Evolutionary conservation across 2,329 filamentous ascomycete genomes (phyloP), one percentile per base, ranked within the genome.

Genomic region (Colletotrichum sp.): DNA sequence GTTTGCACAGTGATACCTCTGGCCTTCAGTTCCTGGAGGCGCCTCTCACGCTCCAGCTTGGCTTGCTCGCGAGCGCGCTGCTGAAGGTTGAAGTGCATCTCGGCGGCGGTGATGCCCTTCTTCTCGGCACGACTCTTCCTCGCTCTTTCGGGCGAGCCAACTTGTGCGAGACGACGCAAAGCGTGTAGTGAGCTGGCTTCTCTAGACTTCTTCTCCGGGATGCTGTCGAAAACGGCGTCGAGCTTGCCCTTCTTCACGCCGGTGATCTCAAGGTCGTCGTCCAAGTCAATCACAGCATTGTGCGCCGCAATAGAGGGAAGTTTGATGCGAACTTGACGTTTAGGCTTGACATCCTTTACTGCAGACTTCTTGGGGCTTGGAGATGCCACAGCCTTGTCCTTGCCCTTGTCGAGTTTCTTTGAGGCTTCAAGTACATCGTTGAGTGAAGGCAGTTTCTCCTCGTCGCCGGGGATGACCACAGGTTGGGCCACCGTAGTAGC

Each of bases 1-100:
- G 95, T 98, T 83, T 96, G 94, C 22, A 99, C 89, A 28, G 94
- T 87, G 30, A 98, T 90, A 9, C 97, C 97, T 84, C 94, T 95
- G 13, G 94, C 93, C 80, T 91, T 92, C 55, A 99, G 89, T 79
- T 93, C 90, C 72, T 95, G 92, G 24, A 99, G 90, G 71, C 93
- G 93, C 79, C 95, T 93, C 75, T 95, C 92, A 69, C 95, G 93
- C 83, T 97, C 95, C 57, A 91, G 85, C 76, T 92, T 92, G 60
- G 96, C 96, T 84, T 99, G 97, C 76, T 94, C 90, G 60, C 95
- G 92, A 8, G 95, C 96, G 76, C 93, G 93, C 78, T 92, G 90
- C 48, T 94, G 89, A 9, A 99, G 86, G 39, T 88, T 90, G 12
- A 89, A 86, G 62, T 96, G 92, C 70, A 98, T 89, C 79, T 97